These are phyloP conservation scores for Phaffomyces opuntiae DNA, from an alignment of 805 yeast species.

Conservation along the genomic window DNA sequence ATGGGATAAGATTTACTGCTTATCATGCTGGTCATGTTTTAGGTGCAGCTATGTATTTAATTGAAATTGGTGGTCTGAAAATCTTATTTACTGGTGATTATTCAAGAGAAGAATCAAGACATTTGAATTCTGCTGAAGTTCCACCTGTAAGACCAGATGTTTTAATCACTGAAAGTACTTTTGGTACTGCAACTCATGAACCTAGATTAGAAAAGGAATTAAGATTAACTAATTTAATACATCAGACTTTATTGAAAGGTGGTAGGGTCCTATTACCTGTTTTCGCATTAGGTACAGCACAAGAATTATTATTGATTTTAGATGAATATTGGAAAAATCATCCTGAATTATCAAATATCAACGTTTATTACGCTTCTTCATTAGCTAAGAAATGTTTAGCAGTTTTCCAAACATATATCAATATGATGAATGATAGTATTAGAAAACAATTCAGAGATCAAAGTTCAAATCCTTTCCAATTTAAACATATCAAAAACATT, in stretches of 20 bases:
- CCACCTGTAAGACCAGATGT: constrained; percentile 86
- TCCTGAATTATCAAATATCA: constrained; percentile 73
- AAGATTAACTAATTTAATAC: constrained; percentile 73
- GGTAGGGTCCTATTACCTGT: constrained; percentile 92
- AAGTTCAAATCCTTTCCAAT: constrained; percentile 82
- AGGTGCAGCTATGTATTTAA: constrained; percentile 97
- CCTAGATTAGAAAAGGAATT: constrained; percentile 82
- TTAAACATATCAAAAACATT: constrained; percentile 75
- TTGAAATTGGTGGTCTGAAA: constrained; percentile 90
- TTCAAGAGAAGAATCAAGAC: constrained; percentile 93
- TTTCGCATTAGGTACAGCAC: constrained; percentile 95
- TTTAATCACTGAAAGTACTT: constrained; percentile 89
- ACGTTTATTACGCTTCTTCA: constrained; percentile 85
- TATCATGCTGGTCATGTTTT: constrained; percentile 99
- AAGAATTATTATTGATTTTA: constrained; percentile 78
- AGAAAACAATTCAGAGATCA: constrained; percentile 69
- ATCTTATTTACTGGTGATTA: constrained; percentile 93
- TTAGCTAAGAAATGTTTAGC: constrained; percentile 96
- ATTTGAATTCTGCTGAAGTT: constrained; percentile 89
- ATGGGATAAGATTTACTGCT: constrained; percentile 93
- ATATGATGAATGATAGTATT: constrained; percentile 94
- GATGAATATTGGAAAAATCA: constrained; percentile 94
- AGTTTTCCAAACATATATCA: constrained; percentile 91
- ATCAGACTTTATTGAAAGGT: constrained; percentile 76
- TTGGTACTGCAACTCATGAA: constrained; percentile 96